Conservation (phyloP, 495 filamentous ascomycete species). For the Talaromyces ruber region DNA sequence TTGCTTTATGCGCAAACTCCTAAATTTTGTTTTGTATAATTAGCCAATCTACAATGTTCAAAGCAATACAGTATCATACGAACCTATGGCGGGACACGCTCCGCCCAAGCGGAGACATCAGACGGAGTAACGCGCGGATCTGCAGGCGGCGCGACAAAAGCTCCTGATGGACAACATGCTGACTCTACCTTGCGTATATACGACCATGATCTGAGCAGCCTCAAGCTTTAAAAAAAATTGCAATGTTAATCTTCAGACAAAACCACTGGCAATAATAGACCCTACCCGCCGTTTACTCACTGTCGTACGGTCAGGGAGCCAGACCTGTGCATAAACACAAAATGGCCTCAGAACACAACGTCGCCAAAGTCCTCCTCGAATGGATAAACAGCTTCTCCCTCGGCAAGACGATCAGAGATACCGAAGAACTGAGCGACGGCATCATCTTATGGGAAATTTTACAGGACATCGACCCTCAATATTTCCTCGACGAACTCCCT, state of each 20-base stretch:
- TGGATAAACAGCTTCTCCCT: conserved; percentile 50
- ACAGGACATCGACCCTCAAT: conserved; percentile 57
- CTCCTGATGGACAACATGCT: background rate
- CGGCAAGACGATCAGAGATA: conserved; percentile 31
- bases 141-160: background rate
- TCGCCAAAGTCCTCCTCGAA: conserved; percentile 45
- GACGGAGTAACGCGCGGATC: background rate
- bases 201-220: background rate
- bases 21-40: too few species aligned
- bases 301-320: background rate
- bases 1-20: background rate
- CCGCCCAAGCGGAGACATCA: background rate
- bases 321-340: conserved; percentile 5
- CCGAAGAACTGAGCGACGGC: conserved; percentile 67
- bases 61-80: background rate
- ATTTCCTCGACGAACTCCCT: conserved; percentile 56
- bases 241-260: background rate
- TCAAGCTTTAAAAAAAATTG: background rate
- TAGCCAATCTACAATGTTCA: background rate
- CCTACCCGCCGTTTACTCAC: background rate
- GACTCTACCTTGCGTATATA: background rate
- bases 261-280: background rate
- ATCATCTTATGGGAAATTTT: conserved; percentile 61
- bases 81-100: background rate
- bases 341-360: conserved; percentile 37